Conservation (phyloP, 306 rosid species). For the Lagenaria siceraria region DNA sequence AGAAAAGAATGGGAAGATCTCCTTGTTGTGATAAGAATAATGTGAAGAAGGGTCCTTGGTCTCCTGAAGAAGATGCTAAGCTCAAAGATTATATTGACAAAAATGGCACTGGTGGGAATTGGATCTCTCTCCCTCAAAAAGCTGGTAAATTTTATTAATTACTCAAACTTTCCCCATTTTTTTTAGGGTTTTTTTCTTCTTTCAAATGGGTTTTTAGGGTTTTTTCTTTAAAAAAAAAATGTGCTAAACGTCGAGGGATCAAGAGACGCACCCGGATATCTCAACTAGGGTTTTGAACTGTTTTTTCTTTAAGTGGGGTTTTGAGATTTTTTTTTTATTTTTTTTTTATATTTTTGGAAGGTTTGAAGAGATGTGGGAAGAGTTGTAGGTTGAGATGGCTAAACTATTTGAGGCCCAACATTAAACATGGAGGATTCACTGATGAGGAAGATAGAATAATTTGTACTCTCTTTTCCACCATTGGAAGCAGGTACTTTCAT, state of each 20-base stretch:
- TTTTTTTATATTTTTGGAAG: neutral
- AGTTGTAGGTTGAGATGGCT: slow-evolving; percentile 10
- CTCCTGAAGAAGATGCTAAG: slow-evolving; percentile 7
- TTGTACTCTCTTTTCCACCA: slow-evolving; percentile 2
- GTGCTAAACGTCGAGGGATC: no score
- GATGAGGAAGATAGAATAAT: slow-evolving; percentile 4
- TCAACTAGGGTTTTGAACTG: neutral
- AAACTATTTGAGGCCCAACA: slow-evolving; percentile 5
- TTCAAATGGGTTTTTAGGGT: neutral
- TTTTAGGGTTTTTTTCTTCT: no score
- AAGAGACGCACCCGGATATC: no score
- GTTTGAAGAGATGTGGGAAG: slow-evolving; percentile 9
- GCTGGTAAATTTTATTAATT: neutral
- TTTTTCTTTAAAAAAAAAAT: no score
- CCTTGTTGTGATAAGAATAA: slow-evolving; percentile 6
- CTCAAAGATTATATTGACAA: neutral
- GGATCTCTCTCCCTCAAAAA: slow-evolving; percentile 3
- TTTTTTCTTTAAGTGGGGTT: neutral
- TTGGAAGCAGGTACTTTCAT: slow-evolving; percentile 3
- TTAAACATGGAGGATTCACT: slow-evolving; percentile 8
- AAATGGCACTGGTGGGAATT: neutral
- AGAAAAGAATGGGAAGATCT: slow-evolving; percentile 2
- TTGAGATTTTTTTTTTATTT: neutral
- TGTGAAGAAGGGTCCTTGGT: slow-evolving; percentile 11
- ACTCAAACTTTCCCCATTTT: neutral